A percentile compares a stretch with the other conserved stretches of the same genome.
These are phyloP conservation scores for Boletus subcaerulescens DNA, from an alignment of 768 basidiomycete species.

Conservation along the genomic window DNA sequence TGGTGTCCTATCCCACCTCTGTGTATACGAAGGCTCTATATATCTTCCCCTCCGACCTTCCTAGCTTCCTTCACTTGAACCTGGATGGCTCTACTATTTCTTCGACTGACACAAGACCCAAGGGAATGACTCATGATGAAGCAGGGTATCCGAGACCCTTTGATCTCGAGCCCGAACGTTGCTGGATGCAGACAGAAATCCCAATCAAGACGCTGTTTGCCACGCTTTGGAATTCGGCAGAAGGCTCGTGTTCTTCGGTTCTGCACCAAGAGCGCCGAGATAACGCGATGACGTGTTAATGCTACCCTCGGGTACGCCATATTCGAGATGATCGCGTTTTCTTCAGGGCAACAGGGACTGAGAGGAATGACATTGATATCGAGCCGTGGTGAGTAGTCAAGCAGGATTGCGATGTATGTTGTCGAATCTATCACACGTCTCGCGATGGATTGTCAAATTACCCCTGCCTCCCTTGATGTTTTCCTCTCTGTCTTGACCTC, in stretches of 20 bases:
- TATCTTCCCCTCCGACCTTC: background rate
- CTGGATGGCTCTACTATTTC: slow-evolving; percentile 5
- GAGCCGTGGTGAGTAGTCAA: slow-evolving; percentile 10
- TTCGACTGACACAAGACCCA: slow-evolving; percentile 2
- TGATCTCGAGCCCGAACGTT: slow-evolving; percentile 33
- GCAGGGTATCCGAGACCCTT: slow-evolving; percentile 30
- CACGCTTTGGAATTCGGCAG: slow-evolving; percentile 27
- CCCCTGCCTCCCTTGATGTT: background rate
- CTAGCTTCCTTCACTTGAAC: background rate
- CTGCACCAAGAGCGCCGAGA: background rate
- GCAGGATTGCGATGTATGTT: slow-evolving; percentile 15
- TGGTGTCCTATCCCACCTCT: slow-evolving; percentile 24
- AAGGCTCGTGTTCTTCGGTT: slow-evolving; percentile 10
- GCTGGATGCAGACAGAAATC: slow-evolving; percentile 21
- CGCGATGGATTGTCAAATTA: background rate
- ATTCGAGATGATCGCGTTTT: slow-evolving; percentile 28
- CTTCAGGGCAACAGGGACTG: slow-evolving; percentile 17
- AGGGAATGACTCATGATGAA: slow-evolving; percentile 36
- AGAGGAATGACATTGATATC: slow-evolving; percentile 20
- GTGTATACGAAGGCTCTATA: slow-evolving; percentile 23
- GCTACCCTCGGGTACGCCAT: slow-evolving; percentile 29
- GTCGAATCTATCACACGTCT: too few species aligned
- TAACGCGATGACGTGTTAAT: slow-evolving; percentile 16
- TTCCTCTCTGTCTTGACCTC: background rate
- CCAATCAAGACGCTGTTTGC: slow-evolving; percentile 19